Evolutionary conservation across 2,329 filamentous ascomycete genomes (phyloP), one percentile per base, ranked within the genome.

Genomic region (Talaromyces sp.): DNA sequence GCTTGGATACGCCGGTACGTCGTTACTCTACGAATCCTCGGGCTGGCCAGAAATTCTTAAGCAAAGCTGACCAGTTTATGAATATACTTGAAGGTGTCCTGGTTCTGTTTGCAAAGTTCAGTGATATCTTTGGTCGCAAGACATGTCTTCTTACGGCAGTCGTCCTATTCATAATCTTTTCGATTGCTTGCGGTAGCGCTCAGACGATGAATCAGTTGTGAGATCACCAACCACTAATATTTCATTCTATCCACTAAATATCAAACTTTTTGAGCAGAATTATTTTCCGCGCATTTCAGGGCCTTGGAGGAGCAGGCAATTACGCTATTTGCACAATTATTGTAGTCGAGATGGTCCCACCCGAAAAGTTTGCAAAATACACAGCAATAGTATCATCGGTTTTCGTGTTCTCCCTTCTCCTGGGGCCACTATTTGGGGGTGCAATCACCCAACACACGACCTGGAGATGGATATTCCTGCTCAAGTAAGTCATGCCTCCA

Each of bases 61-160:
- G n/a, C n/a, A n/a, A n/a, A 34, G 31, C 12, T 52, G 36, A 51
- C 36, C 28, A 16, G 50, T 31, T 53, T 18, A 33, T 33, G 31
- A 33, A 33, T 33, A 7, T 33, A 9, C 31, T 33, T 33, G 27
- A 14, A 83, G 82, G 83, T n/a, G 84, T 85, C 56, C 81, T 84
- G 3, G 80, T 85, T 31, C 80, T 81, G 56, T 82, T 85, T 62
- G 83, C 84, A n/a, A 85, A 85, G 65, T 70, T 85, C 44, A 86
- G 83, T 65, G 83, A 86, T 67, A 82, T 86, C 18, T 85, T 85
- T 60, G 84, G 84, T n/a, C 79, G 83, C 2, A 69, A 67, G 18
- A 12, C 56, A 18, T 40, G 31, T 77, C 77, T 60, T 77, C 81
- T 66, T 75, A 83, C 66, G 69, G 85, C 54, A 73, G 81, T 79